Percentiles rank a stretch among this genome's conserved stretches.
These are phyloP conservation scores for Diaporthe sp. DNA, from an alignment of 2,329 filamentous ascomycete genomes.

Conservation along the genomic window DNA sequence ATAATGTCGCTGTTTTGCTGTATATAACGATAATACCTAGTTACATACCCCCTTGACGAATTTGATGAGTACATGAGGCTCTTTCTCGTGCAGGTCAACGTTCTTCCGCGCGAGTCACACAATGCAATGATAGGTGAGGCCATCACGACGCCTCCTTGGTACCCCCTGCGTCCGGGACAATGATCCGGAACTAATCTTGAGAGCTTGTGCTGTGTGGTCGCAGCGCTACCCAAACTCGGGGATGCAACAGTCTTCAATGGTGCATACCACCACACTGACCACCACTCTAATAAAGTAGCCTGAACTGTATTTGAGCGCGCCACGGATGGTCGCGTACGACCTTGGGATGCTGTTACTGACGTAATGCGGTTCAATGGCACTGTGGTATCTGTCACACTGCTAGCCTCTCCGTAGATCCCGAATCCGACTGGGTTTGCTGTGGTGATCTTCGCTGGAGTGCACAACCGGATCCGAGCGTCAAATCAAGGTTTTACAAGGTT, in stretches of 20 bases:
- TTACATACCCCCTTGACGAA: conserved; percentile 3
- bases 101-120: not conserved
- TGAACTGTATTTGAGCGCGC: not conserved
- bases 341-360: not conserved
- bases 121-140: not conserved
- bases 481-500: not conserved
- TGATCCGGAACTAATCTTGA: not conserved
- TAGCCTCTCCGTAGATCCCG: conserved; percentile 6
- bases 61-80: conserved; percentile 4
- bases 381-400: conserved; percentile 14
- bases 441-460: conserved; percentile 7
- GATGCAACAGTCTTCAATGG: not conserved
- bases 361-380: not conserved
- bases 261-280: conserved; percentile 7
- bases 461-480: conserved; percentile 16
- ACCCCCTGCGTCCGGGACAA: not conserved
- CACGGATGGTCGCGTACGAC: not conserved
- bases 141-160: not conserved
- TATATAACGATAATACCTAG: conserved; percentile 7
- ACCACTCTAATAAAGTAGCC: not conserved
- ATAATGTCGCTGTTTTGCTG: not conserved
- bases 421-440: not conserved
- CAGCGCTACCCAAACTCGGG: not conserved
- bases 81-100: not conserved
- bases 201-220: not conserved